A percentile compares a stretch with the other conserved stretches of the same genome.
These are phyloP conservation scores for Rickenella mellea DNA, from an alignment of 768 basidiomycete genomes.

Conservation along the genomic window DNA sequence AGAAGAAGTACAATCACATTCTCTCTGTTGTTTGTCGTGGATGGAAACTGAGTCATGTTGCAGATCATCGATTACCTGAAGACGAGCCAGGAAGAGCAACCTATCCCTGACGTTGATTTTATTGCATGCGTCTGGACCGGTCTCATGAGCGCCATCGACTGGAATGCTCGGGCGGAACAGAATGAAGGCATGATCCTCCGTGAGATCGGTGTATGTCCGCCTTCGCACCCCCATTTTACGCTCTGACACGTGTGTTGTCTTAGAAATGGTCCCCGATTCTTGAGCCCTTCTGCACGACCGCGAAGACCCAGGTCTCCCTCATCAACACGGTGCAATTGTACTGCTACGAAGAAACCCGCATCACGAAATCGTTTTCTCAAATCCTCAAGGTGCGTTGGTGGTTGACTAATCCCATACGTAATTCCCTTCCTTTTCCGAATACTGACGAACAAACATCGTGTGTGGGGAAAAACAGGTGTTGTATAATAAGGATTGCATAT, in stretches of 20 bases:
- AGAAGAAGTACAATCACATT: slow-evolving; percentile 45
- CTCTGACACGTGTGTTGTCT: not conserved
- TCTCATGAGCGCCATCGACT: slow-evolving; percentile 80
- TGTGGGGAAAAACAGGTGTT: slow-evolving; percentile 55
- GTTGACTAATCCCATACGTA: no score
- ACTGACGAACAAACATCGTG: not conserved
- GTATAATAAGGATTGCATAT: slow-evolving; percentile 93
- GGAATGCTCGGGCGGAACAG: slow-evolving; percentile 80
- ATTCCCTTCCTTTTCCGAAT: slow-evolving; percentile 1
- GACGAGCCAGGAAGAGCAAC: slow-evolving; percentile 59
- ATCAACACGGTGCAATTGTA: slow-evolving; percentile 94
- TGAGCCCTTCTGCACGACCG: slow-evolving; percentile 80
- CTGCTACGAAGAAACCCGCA: slow-evolving; percentile 92
- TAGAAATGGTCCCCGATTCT: slow-evolving; percentile 81
- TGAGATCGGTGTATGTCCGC: slow-evolving; percentile 67
- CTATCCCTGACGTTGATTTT: slow-evolving; percentile 81
- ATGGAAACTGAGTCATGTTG: not conserved
- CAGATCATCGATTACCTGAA: slow-evolving; percentile 76
- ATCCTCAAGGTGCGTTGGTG: slow-evolving; percentile 63
- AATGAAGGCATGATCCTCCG: slow-evolving; percentile 82
- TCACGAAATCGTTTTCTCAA: slow-evolving; percentile 92
- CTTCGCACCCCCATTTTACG: not conserved
- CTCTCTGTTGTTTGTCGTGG: slow-evolving; percentile 4
- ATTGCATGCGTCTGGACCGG: slow-evolving; percentile 89
- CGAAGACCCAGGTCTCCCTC: slow-evolving; percentile 87